These are phyloP conservation scores for Boletus sp. DNA, from an alignment of 768 basidiomycete genomes.

Conservation along the genomic window DNA sequence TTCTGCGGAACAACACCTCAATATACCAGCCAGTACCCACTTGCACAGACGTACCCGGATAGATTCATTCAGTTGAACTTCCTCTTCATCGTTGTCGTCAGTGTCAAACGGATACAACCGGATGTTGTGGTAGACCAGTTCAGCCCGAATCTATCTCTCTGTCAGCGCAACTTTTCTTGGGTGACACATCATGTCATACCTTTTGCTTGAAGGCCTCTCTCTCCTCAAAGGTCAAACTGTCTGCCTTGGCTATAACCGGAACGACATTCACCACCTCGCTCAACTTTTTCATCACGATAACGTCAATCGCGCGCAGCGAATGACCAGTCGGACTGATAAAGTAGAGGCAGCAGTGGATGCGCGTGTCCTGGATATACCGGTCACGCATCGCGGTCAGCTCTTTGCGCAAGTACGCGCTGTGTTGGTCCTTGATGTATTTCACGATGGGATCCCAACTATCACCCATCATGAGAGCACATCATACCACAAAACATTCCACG, in stretches of 20 bases:
- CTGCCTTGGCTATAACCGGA: constrained; percentile 98
- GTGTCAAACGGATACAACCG: constrained; percentile 96
- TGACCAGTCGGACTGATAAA: constrained; percentile 99
- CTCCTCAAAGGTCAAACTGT: constrained; percentile 92
- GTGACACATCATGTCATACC: constrained; percentile 39
- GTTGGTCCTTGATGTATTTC: constrained; percentile 99
- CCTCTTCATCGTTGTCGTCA: constrained; percentile 93
- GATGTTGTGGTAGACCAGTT: constrained; percentile 88
- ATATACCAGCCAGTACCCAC: background rate
- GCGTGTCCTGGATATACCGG: constrained; percentile 96
- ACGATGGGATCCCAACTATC: constrained; percentile 98
- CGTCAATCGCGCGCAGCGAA: constrained; percentile 91
- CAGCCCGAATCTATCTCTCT: constrained; percentile 78
- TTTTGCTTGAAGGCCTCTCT: constrained; percentile 89
- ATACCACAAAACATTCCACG: constrained; percentile 23
- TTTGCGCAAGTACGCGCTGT: constrained; percentile 97
- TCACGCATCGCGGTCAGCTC: constrained; percentile 98
- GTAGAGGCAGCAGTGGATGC: constrained; percentile 97
- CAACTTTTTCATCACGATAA: constrained; percentile 98
- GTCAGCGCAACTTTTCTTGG: constrained; percentile 6
- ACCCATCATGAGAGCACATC: background rate
- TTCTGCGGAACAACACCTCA: constrained; percentile 45
- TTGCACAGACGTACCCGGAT: constrained; percentile 67
- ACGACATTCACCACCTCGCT: constrained; percentile 99
- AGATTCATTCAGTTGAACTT: constrained; percentile 81